phyloP scores from a whole-genome alignment of 148 eudicot genomes.

The Vaccinium darrowii region DNA sequence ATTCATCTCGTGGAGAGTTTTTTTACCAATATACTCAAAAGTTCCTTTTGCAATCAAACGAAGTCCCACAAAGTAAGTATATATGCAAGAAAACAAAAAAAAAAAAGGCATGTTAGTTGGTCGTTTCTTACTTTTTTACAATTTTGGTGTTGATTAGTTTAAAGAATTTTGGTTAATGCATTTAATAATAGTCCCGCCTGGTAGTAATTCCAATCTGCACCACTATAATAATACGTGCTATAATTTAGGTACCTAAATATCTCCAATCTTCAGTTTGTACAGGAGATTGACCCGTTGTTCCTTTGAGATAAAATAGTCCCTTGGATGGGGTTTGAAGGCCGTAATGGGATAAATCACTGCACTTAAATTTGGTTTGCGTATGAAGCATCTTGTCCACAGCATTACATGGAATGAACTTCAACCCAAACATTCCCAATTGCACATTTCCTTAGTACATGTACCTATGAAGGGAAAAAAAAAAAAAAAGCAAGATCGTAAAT shows the following conservation, averaged over 20 bases:
- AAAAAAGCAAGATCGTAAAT: background rate
- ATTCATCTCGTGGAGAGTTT: no score
- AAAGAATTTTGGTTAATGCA: no score
- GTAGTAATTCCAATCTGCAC: no score
- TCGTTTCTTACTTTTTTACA: no score
- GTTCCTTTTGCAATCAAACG: no score
- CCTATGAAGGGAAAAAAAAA: conserved; percentile 9
- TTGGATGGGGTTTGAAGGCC: conserved; percentile 29
- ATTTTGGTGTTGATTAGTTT: no score
- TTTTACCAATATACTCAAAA: no score
- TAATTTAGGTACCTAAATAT: conserved; percentile 26
- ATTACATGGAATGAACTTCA: conserved; percentile 20
- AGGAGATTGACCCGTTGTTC: conserved; percentile 26
- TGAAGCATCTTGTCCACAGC: conserved; percentile 29
- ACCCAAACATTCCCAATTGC: conserved; percentile 26
- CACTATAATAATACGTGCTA: no score
- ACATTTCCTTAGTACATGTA: conserved; percentile 28
- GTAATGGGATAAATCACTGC: conserved; percentile 23
- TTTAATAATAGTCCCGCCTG: no score
- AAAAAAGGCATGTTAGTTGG: no score
- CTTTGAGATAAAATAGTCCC: conserved; percentile 38
- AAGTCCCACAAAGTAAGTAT: no score
- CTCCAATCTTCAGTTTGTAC: conserved; percentile 25
- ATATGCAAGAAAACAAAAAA: no score
- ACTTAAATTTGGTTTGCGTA: conserved; percentile 5